phyloP scores from a whole-genome alignment of 176 grass and related monocot species.

The Triticum urartu region DNA sequence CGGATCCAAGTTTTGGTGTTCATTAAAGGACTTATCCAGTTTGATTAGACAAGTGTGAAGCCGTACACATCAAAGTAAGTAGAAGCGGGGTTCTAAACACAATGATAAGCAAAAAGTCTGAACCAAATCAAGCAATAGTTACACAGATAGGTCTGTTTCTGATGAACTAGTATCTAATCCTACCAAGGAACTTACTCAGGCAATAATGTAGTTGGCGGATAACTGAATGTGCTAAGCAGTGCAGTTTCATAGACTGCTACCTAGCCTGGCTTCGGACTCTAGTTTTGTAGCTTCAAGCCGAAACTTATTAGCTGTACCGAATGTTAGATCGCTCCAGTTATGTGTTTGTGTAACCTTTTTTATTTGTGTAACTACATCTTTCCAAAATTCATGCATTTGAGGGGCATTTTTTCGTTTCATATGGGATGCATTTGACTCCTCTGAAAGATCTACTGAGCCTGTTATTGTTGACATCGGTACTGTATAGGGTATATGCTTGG shows the following conservation, averaged over 20 bases:
- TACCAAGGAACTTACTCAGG: not conserved
- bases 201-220: not conserved
- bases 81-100: not conserved
- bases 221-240: not conserved
- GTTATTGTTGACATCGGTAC: not conserved
- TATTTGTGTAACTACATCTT: not conserved
- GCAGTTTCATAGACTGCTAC: not conserved
- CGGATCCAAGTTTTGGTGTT: not conserved
- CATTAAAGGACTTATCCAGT: not conserved
- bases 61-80: not conserved
- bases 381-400: not conserved
- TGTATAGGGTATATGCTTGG: not conserved
- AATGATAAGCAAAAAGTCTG: not conserved
- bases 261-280: not conserved
- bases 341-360: not conserved
- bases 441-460: not conserved
- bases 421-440: not conserved
- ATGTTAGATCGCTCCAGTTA: not conserved
- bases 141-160: not conserved
- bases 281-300: not conserved
- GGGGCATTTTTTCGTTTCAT: not conserved
- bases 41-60: not conserved
- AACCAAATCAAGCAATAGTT: not conserved
- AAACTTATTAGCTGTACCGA: not conserved
- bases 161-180: not conserved